phyloP scores from a whole-genome alignment of 768 basidiomycete genomes.

The Royoungia palumana region DNA sequence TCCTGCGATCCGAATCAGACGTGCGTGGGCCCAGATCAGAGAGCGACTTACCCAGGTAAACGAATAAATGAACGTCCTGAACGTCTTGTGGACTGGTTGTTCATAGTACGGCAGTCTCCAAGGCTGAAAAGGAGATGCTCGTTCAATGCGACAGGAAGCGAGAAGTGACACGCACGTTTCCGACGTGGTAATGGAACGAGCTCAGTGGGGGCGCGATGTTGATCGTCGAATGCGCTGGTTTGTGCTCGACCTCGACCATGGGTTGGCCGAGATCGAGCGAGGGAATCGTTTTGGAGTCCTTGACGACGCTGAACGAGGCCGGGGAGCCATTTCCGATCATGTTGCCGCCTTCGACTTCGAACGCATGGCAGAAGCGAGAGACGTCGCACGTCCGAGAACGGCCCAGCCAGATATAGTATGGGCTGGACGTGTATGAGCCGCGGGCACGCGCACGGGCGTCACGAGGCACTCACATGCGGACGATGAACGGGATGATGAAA shows the following conservation, averaged over 20 bases:
- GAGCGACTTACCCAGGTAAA: conserved; percentile 50
- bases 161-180: conserved; percentile 34
- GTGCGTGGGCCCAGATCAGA: neutral
- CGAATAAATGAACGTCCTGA: conserved; percentile 59
- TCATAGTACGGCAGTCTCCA: conserved; percentile 75
- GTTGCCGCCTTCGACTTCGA: conserved; percentile 64
- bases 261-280: conserved; percentile 43
- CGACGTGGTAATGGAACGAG: conserved; percentile 60
- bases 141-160: neutral
- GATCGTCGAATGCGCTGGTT: conserved; percentile 35
- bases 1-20: conserved; percentile 40
- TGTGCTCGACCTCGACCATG: conserved; percentile 22
- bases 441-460: neutral
- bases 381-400: conserved; percentile 62
- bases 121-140: conserved; percentile 30
- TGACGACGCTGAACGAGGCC: conserved; percentile 29
- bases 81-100: conserved; percentile 64
- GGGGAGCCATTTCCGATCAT: conserved; percentile 50
- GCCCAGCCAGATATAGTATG: conserved; percentile 76
- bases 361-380: conserved; percentile 51
- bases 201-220: conserved; percentile 53
- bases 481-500: conserved; percentile 63
- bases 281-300: conserved; percentile 37
- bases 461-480: conserved; percentile 49
- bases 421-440: conserved; percentile 32